Percentiles rank a stretch among this genome's conserved stretches.
Conservation (phyloP, 176 grass and related monocot genomes). For the Tuctoria greenei region DNA sequence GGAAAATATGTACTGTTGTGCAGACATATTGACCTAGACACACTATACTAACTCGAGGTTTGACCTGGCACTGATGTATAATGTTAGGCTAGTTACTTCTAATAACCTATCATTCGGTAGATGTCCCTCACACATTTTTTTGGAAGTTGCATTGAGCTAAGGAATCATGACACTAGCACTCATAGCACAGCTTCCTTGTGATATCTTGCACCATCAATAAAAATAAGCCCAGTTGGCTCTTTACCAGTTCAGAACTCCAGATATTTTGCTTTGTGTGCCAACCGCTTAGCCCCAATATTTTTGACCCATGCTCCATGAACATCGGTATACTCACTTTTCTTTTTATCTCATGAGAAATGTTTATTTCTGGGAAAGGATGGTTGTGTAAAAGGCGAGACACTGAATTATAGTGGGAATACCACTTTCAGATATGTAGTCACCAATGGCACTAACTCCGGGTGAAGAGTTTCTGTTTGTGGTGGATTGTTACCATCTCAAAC, state of each 20-base stretch:
- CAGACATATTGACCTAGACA: background rate
- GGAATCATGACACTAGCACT: background rate
- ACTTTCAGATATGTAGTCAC: background rate
- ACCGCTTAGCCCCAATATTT: background rate
- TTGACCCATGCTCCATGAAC: background rate
- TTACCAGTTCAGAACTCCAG: conserved; percentile 19
- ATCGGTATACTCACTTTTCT: background rate
- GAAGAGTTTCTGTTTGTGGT: background rate
- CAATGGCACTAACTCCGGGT: background rate
- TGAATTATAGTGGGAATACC: no score
- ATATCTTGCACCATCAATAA: background rate
- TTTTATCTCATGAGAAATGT: background rate
- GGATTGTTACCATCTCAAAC: background rate
- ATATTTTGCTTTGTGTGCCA: background rate
- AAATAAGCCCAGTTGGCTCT: background rate
- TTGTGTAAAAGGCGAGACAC: background rate
- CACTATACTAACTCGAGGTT: background rate
- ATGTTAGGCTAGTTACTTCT: background rate
- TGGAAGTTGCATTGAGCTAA: conserved; percentile 14
- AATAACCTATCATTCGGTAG: background rate
- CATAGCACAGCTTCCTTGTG: background rate
- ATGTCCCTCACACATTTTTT: background rate
- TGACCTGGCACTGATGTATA: background rate
- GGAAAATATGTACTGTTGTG: conserved; percentile 15
- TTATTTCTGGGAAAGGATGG: background rate